Conservation (phyloP, 148 eudicot genomes). For the Rhododendron williamsianum region DNA sequence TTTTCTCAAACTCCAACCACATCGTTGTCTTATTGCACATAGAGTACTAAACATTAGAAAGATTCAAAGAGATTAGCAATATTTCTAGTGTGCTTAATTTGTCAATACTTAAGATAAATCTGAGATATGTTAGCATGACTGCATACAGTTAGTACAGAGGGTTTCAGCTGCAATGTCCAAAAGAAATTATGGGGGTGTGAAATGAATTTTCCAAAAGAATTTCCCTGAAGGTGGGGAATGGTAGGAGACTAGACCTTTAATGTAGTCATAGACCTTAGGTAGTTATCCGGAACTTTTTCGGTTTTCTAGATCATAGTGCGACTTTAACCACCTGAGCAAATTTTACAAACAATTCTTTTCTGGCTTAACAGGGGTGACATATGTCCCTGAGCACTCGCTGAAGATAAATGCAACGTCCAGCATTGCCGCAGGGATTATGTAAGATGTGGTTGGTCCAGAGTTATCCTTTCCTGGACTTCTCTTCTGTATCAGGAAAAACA, state of each 20-base stretch:
- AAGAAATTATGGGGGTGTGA: background rate
- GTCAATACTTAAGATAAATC: background rate
- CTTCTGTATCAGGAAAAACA: background rate
- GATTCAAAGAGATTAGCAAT: background rate
- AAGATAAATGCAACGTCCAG: slow-evolving; percentile 92
- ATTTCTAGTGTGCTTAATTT: background rate
- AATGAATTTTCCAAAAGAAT: background rate
- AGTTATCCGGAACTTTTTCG: background rate
- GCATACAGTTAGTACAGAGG: background rate
- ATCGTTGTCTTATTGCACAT: background rate
- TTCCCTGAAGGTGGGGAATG: background rate
- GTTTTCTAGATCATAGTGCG: background rate
- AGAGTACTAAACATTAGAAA: background rate
- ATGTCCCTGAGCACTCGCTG: slow-evolving; percentile 82
- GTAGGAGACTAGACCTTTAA: background rate
- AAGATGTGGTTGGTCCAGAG: slow-evolving; percentile 11
- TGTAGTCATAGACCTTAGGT: background rate
- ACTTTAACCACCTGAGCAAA: background rate
- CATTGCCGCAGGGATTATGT: slow-evolving; percentile 64
- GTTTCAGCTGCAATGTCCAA: background rate
- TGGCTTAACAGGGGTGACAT: slow-evolving; percentile 56
- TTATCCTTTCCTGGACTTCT: background rate
- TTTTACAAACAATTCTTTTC: background rate
- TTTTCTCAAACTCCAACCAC: background rate
- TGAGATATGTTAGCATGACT: background rate